Percentiles rank a stretch among this genome's conserved stretches.
phyloP scores from a whole-genome alignment of 345 rosid species.

The Lenwebbia sp. region DNA sequence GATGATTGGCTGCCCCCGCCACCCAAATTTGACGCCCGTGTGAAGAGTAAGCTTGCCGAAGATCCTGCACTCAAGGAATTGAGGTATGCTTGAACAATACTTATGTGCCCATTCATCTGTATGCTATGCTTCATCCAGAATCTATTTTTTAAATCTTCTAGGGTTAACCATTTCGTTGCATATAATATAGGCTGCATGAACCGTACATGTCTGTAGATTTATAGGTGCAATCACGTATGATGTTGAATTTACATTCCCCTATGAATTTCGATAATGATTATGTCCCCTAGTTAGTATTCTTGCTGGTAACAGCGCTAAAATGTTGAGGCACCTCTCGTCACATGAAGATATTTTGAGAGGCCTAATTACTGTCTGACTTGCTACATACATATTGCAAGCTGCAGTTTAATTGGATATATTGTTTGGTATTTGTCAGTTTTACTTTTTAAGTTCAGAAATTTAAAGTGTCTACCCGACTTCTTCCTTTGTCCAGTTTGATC shows the following conservation, averaged over 20 bases:
- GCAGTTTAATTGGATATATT: background rate
- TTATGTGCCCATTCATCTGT: background rate
- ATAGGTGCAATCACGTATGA: background rate
- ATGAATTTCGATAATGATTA: background rate
- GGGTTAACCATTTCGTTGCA: background rate
- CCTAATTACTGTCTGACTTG: background rate
- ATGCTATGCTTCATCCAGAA: background rate
- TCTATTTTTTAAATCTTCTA: background rate
- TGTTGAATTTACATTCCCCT: background rate
- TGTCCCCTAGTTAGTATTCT: background rate
- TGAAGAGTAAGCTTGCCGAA: background rate
- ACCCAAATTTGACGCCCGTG: background rate
- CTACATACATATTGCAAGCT: background rate
- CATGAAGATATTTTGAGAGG: background rate
- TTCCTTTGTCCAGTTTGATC: background rate
- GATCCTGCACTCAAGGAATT: slow-evolving; percentile 7
- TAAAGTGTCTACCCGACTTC: background rate
- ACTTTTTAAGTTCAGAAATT: background rate
- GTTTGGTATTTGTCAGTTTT: background rate
- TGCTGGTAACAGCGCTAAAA: background rate
- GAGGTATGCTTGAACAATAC: background rate
- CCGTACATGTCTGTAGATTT: background rate
- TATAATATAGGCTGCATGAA: background rate
- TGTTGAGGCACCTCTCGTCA: background rate
- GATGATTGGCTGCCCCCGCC: slow-evolving; percentile 9